Base-by-base conservation (phyloP, 768 basidiomycete species). In the Thelephora aurantiotincta region DNA sequence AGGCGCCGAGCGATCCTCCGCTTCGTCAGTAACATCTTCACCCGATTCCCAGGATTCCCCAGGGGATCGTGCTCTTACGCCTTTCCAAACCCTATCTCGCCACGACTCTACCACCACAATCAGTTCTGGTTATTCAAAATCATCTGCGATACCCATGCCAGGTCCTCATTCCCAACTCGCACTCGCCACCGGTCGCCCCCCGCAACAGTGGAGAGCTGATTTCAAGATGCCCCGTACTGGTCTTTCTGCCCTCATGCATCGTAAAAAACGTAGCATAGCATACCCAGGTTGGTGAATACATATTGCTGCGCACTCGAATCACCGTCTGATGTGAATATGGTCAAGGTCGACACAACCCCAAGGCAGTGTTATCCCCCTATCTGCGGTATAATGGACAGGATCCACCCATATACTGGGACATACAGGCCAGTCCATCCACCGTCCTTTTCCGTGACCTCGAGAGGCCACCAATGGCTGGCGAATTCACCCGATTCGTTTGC, bases 401-500 rank as follows among this genome's bases (percentile, higher is more conserved):
- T 13, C 65, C 72, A 0, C 63, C 71, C 2, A 58, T 77, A 22
- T 59, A 63, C 47, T 68, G 68, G 55, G 78, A 82, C 58, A 57
- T 82, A 13, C 75, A 78, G 13, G 55, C 55, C 1, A 58, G 66
- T 16, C 66, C 70, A 1, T 50, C 55, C 16, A 55, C 61, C 18
- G 54, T 78, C 38, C 51, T 65, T 14, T 74, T 80, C 56, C 69
- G 68, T 46, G 68, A 60, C 16, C 59, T 79, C 19, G 51, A 60
- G 6, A 70, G 73, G 3, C 59, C 55, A 1, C 65, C 65, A 33
- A 73, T 71, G 50, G 51, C 58, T 4, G 67, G 67, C 44, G 78
- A 82, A 55, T 68, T 79, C 52, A 64, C 68, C 11, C 76, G 75
- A 38, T 67, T 75, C 45, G 74, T 72, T 19, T 74, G 73, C 12